Evolutionary conservation across 441 rosid species (phyloP), one percentile per base, ranked within the genome.

Genomic region (Biscutella laevigata): DNA sequence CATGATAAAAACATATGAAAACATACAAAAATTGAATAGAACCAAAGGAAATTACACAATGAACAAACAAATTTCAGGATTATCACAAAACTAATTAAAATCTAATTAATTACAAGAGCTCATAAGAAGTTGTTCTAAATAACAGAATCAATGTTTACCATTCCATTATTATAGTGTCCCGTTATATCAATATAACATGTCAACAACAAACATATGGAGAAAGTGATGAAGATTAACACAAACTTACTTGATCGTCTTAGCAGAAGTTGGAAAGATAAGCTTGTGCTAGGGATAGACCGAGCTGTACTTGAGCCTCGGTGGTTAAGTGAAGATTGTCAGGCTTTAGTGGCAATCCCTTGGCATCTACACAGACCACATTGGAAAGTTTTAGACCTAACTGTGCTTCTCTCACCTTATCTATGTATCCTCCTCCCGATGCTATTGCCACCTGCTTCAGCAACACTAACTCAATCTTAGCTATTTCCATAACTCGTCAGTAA

Each of bases 251-350:
- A 51, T 51, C 16, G 37, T 52, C 45, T n/a, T 67, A 67, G 51
- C 57, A 30, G 52, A 83, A 79, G 57, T 80, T 77, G 19, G 74
- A 38, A 37, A 80, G 70, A 55, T 82, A 89, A 8, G 86, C 89
- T 27, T 74, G 73, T 2, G 89, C 95, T 53, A 17, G 20, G 20
- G 20, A 17, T 17, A 62, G 79, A 5, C 97, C 97, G 25, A 86
- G 58, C 64, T 71, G 67, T 6, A 81, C 89, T 70, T 82, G 84
- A 10, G 89, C 78, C 21, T 59, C 71, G 0, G 97, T 86, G 1
- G 91, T 79, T 7, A 86, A 74, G 66, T 89, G 91, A 50, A 89
- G 86, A 39, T 86, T 49, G 51, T 89, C 95, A 1, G 78, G 70
- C 57, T 77, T 68, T 12, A 89, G 71, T 1, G 66, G 53, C 77